These are phyloP conservation scores for Artemisia tridentata DNA, from an alignment of 129 eudicot species.

Conservation along the genomic window DNA sequence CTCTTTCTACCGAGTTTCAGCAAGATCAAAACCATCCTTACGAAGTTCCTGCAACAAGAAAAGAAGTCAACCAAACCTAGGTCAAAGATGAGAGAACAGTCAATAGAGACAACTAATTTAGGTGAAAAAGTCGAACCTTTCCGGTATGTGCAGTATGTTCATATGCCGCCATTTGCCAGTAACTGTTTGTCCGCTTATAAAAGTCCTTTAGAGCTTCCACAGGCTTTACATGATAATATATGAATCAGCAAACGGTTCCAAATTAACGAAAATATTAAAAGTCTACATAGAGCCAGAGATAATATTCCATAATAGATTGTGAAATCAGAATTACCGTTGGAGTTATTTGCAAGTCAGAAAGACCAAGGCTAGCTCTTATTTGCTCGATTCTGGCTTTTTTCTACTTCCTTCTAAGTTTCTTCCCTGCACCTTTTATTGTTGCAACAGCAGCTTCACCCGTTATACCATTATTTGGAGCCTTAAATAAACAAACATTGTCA, in stretches of 20 bases:
- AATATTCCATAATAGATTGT: too few species aligned
- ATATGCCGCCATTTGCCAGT: slow-evolving; percentile 99
- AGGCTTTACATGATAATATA: too few species aligned
- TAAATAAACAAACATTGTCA: background rate
- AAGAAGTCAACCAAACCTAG: slow-evolving; percentile 31
- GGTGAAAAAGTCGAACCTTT: too few species aligned
- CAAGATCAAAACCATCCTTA: slow-evolving; percentile 98
- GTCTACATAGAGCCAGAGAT: too few species aligned
- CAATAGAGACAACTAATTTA: too few species aligned
- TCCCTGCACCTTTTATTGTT: slow-evolving; percentile 79
- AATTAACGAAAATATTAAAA: too few species aligned
- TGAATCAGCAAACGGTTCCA: too few species aligned
- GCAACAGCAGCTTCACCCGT: slow-evolving; percentile 86
- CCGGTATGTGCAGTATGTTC: slow-evolving; percentile 98
- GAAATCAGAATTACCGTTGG: slow-evolving; percentile 55
- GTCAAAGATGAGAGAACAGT: too few species aligned
- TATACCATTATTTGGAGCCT: slow-evolving; percentile 48
- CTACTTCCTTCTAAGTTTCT: slow-evolving; percentile 85
- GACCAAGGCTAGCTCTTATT: slow-evolving; percentile 96
- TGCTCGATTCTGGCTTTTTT: slow-evolving; percentile 88
- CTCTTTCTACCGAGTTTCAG: slow-evolving; percentile 78
- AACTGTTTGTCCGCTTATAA: too few species aligned
- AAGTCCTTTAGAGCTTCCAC: too few species aligned
- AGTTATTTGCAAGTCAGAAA: slow-evolving; percentile 90
- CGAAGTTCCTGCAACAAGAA: slow-evolving; percentile 74